Evolutionary conservation across 306 rosid genomes (phyloP), one percentile per base, ranked within the genome.

Genomic region (Trifolium dubium): DNA sequence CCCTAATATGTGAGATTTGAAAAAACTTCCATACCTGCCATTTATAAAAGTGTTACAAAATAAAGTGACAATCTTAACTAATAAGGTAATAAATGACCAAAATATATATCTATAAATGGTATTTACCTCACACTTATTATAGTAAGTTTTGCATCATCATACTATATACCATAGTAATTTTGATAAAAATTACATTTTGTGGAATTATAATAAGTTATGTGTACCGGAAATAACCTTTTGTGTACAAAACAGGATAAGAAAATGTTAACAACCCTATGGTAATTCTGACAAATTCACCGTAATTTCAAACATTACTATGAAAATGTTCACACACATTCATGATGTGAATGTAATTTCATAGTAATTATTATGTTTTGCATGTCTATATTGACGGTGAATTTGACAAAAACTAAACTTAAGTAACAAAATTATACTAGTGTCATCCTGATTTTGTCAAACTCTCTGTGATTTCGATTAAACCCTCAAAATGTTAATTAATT

Each of bases 1-100:
- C 18, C 99, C 99, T 69, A 95, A 77, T 59, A 95, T 83, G 85
- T 95, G 99, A 28, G 99, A 95, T 78, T 95, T 95, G 92, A 95
- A 95, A 75, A 95, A 83, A 79, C 90, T 87, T 56, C 99, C 99
- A 79, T 88, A 95, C 92, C 99, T 92, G 88, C 65, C 64, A 75
- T 49, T 63, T 32, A 78, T 62, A 51, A 14, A 60, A 59, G 50
- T 44, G 2, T 11, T 12, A 44, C 19, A 13, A 13, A 23, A 64
- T n/a, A 49, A 31, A 71, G 83, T 7, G 41, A 66, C 69, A 59
- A 72, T 67, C 40, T 49, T 72, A 77, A 47, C 71, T 29, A 32
- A 75, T 30, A 8, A 14, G 77, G 78, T 69, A 79, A 81, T 69
- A 79, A 81, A 66, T 11, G 56, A 65, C 72, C 32, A 74, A 39